Conservation (phyloP, 371 early-diverging fungal genomes). For the Parasitella parasitica region DNA sequence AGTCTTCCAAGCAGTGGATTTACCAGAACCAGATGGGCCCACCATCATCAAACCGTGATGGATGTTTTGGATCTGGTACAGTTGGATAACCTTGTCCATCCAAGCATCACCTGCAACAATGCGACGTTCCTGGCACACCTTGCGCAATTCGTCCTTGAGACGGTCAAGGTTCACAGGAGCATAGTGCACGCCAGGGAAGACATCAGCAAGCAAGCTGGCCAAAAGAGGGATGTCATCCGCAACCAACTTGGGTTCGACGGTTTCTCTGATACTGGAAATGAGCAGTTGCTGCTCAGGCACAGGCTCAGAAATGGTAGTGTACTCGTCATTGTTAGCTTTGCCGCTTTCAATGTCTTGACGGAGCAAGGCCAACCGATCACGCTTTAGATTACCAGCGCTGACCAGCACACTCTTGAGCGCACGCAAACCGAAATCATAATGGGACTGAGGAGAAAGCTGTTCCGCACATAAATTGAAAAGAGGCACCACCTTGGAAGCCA, state of each 20-base stretch:
- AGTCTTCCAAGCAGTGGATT: constrained; percentile 91
- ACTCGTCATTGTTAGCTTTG: constrained; percentile 45
- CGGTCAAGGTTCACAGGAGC: constrained; percentile 75
- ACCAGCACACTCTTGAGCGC: constrained; percentile 98
- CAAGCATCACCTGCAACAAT: constrained; percentile 80
- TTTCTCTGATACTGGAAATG: constrained; percentile 94
- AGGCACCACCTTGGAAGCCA: constrained; percentile 96
- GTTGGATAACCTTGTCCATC: constrained; percentile 96
- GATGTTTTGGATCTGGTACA: constrained; percentile 96
- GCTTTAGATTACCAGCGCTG: constrained; percentile 96
- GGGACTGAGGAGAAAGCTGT: constrained; percentile 92
- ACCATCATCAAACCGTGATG: constrained; percentile 99
- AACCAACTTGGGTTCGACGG: constrained; percentile 96
- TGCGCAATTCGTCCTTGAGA: constrained; percentile 74
- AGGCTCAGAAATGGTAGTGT: constrained; percentile 61
- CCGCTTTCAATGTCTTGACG: constrained; percentile 45
- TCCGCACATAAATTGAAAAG: constrained; percentile 94
- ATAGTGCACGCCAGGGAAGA: constrained; percentile 95
- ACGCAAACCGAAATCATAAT: constrained; percentile 99
- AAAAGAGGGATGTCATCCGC: constrained; percentile 91
- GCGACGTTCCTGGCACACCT: constrained; percentile 78
- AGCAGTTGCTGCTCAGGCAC: constrained; percentile 89
- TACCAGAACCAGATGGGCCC: constrained; percentile 96
- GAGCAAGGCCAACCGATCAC: constrained; percentile 71
- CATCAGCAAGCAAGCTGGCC: constrained; percentile 86